Conservation (phyloP, 2,329 filamentous ascomycete species). For the Cordyceps cateniannulata region DNA sequence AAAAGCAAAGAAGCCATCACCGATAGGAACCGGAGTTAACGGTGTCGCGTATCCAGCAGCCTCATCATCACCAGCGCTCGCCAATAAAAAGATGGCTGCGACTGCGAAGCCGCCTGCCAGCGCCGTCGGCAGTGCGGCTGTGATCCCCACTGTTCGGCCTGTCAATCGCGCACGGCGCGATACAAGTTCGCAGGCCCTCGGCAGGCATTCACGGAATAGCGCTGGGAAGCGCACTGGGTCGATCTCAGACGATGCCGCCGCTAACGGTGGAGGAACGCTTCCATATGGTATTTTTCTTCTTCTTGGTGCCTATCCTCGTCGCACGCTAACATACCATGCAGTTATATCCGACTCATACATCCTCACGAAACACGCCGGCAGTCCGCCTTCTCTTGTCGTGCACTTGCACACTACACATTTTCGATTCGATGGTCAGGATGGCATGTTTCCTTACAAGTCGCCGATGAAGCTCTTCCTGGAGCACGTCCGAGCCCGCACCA, state of each 20-base stretch:
- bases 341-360: constrained; percentile 73
- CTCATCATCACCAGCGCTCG: constrained; percentile 52
- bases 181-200: constrained; percentile 35
- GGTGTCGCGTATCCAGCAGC: constrained; percentile 51
- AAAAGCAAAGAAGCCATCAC: constrained; percentile 64
- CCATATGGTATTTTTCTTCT: constrained; percentile 41
- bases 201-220: constrained; percentile 45
- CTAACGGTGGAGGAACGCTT: constrained; percentile 36
- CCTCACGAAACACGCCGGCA: constrained; percentile 70
- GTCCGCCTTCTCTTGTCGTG: constrained; percentile 74
- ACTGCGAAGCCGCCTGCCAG: constrained; percentile 35
- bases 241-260: constrained; percentile 35
- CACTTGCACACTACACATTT: constrained; percentile 84
- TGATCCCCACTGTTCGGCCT: constrained; percentile 39
- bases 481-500: constrained; percentile 66
- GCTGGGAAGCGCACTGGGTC: constrained; percentile 43
- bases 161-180: constrained; percentile 56
- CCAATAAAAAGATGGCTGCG: constrained; percentile 46
- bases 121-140: constrained; percentile 30
- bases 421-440: constrained; percentile 87
- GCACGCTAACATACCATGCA: constrained; percentile 30
- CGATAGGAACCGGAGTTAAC: constrained; percentile 61
- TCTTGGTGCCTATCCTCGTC: background rate
- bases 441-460: constrained; percentile 85
- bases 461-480: constrained; percentile 80